Conservation (phyloP, 495 filamentous ascomycete genomes). For the Friedmanniomyces simplex region DNA sequence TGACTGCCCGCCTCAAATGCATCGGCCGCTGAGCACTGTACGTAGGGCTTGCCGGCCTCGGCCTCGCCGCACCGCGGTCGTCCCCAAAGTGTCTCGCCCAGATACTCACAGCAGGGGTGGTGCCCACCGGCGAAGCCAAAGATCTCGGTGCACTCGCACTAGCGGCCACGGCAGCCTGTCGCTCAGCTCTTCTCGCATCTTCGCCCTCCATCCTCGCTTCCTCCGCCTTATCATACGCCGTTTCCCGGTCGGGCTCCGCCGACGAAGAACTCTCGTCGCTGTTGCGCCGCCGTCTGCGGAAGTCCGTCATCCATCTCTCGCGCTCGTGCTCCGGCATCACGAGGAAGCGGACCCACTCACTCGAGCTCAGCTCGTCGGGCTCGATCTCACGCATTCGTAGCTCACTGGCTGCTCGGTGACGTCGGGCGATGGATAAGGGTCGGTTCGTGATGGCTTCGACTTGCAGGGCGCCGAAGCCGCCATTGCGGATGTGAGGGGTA, state of each 20-base stretch:
- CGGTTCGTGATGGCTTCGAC: slow-evolving; percentile 20
- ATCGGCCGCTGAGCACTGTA: not conserved
- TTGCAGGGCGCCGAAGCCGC: slow-evolving; percentile 20
- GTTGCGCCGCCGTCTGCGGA: slow-evolving; percentile 9
- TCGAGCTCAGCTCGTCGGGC: slow-evolving; percentile 19
- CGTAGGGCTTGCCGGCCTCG: not conserved
- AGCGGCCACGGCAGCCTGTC: not conserved
- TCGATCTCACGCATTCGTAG: slow-evolving; percentile 22
- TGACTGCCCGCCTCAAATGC: slow-evolving; percentile 13
- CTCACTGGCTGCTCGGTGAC: slow-evolving; percentile 16
- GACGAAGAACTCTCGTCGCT: slow-evolving; percentile 6
- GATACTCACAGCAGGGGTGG: slow-evolving; percentile 13
- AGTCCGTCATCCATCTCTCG: slow-evolving; percentile 19
- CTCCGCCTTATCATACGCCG: slow-evolving; percentile 12
- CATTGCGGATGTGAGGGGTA: slow-evolving; percentile 19
- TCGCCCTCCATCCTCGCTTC: slow-evolving; percentile 16
- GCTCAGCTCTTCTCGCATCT: slow-evolving; percentile 7
- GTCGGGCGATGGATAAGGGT: slow-evolving; percentile 18
- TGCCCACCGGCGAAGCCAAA: slow-evolving; percentile 4
- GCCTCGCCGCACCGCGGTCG: not conserved
- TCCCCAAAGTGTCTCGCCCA: slow-evolving; percentile 18
- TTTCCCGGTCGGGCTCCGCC: not conserved
- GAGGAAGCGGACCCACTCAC: slow-evolving; percentile 21
- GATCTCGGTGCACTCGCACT: not conserved
- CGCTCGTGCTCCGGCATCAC: slow-evolving; percentile 20